A percentile compares a stretch with the other conserved stretches of the same genome.
Evolutionary conservation across 2,329 filamentous ascomycete species (phyloP).

Genomic region (Colletotrichum tabaci): DNA sequence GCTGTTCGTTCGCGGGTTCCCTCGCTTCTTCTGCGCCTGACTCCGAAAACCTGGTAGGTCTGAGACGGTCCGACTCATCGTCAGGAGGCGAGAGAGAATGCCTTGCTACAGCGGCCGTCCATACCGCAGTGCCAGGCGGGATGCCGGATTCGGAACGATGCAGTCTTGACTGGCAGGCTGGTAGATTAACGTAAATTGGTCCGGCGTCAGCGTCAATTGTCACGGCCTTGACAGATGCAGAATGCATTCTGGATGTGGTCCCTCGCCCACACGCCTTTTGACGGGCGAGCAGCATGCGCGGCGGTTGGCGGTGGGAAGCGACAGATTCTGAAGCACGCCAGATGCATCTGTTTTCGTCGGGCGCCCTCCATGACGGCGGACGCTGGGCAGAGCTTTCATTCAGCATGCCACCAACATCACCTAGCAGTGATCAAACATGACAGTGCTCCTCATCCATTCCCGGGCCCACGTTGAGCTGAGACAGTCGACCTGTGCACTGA

Average conservation of each 20-base stretch:
- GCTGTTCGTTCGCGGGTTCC: conserved; percentile 10
- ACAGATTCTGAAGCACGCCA: conserved; percentile 32
- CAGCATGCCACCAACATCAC: conserved; percentile 31
- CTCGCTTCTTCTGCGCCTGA: conserved; percentile 23
- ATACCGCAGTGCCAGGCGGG: conserved; percentile 13
- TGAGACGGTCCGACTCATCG: conserved; percentile 2
- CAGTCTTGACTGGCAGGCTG: conserved; percentile 16
- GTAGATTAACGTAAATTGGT: conserved; percentile 8
- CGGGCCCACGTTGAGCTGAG: conserved; percentile 29
- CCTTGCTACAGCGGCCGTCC: conserved; percentile 21
- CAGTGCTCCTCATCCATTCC: conserved; percentile 5
- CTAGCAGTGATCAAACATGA: conserved; percentile 1
- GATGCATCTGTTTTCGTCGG: conserved; percentile 29
- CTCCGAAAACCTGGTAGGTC: conserved; percentile 7
- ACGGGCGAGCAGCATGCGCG: neutral
- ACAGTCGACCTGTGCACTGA: conserved; percentile 32
- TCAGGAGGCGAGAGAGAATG: conserved; percentile 11
- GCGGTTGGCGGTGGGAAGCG: conserved; percentile 14
- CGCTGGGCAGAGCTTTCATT: conserved; percentile 4
- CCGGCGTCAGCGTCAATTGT: neutral
- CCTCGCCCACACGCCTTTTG: neutral
- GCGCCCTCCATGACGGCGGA: neutral
- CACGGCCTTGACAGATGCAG: neutral
- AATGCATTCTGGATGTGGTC: neutral
- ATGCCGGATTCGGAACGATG: conserved; percentile 28